Conservation (phyloP, 140 eudicot species). For the Flaveria floridana region DNA sequence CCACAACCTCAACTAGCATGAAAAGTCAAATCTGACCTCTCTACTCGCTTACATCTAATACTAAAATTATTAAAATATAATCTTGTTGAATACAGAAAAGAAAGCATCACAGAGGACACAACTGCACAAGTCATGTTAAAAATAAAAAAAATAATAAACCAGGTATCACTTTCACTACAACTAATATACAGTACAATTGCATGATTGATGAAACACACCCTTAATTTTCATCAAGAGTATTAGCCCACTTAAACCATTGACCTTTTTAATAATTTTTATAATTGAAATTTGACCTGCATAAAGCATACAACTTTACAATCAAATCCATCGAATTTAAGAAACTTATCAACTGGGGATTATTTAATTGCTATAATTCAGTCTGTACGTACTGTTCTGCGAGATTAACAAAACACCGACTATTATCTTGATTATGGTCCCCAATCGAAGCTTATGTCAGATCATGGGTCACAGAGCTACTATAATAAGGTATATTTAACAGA, state of each 20-base stretch:
- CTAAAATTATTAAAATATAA: conserved; percentile 19
- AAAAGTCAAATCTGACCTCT: conserved; percentile 53
- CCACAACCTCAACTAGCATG: conserved; percentile 49
- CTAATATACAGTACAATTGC: conserved; percentile 29
- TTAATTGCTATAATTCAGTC: conserved; percentile 16
- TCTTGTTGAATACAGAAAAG: conserved; percentile 37
- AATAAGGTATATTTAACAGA: conserved; percentile 23
- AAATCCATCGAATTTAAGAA: background rate
- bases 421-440: conserved; percentile 32
- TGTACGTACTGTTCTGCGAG: background rate
- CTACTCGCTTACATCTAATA: conserved; percentile 31
- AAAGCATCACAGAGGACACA: conserved; percentile 30
- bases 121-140: conserved; percentile 5
- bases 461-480: conserved; percentile 28
- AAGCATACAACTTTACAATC: conserved; percentile 1
- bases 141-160: background rate
- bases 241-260: conserved; percentile 33
- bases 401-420: conserved; percentile 20
- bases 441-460: conserved; percentile 30
- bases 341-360: conserved; percentile 11
- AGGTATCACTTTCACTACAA: conserved; percentile 46
- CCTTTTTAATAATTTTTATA: conserved; percentile 19
- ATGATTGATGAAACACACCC: conserved; percentile 24
- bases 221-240: conserved; percentile 37
- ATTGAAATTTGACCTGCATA: conserved; percentile 18